Evolutionary conservation across 2,329 filamentous ascomycete species (phyloP).

Genomic region (Neoarthrinium moseri): DNA sequence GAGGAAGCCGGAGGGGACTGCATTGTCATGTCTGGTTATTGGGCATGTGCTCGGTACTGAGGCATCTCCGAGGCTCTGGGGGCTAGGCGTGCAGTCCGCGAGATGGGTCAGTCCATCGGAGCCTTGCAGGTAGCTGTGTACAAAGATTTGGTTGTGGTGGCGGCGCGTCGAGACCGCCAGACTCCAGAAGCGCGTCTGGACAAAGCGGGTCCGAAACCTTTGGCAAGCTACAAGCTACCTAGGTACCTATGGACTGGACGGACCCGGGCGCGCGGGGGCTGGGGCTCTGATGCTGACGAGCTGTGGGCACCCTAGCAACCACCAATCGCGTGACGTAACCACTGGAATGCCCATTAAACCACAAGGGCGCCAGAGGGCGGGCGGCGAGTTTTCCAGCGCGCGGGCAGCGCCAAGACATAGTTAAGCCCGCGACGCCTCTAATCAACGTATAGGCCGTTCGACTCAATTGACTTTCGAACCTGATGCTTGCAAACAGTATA

Average conservation of each 20-base stretch:
- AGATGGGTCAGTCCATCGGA: neutral
- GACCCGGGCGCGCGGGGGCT: no score
- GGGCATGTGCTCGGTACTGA: neutral
- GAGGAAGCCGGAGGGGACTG: constrained; percentile 1
- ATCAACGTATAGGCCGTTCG: no score
- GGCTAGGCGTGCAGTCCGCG: neutral
- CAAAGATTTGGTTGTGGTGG: constrained; percentile 5
- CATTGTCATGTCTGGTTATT: constrained; percentile 6
- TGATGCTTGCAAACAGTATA: no score
- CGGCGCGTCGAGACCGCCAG: constrained; percentile 2
- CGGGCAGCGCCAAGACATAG: no score
- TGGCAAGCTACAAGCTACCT: no score
- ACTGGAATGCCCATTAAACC: constrained; percentile 1
- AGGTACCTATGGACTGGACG: no score
- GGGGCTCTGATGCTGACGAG: no score
- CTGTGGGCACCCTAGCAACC: neutral
- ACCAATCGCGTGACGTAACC: neutral
- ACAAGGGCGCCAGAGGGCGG: no score
- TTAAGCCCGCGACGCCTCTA: no score
- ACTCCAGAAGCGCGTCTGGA: neutral
- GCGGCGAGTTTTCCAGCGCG: no score
- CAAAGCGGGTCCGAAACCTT: neutral
- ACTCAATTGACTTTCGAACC: no score
- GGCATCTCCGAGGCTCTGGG: neutral
- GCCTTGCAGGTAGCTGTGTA: neutral